phyloP scores from a whole-genome alignment of 2,329 filamentous ascomycete species.

The Penicillium paneum region DNA sequence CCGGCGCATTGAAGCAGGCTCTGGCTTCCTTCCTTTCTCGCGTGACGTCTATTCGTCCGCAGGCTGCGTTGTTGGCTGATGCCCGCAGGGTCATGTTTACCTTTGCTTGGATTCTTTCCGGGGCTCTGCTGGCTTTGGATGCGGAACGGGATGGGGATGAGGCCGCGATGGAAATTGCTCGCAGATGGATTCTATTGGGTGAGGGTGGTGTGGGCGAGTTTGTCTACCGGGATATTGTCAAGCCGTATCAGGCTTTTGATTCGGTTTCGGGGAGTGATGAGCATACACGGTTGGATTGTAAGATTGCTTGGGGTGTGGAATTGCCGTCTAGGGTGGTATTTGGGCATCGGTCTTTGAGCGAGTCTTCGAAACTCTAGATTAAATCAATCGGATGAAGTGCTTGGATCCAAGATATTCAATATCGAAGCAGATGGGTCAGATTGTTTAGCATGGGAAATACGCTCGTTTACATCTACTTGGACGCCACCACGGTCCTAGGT shows the following conservation, averaged over 20 bases:
- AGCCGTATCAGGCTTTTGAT: slow-evolving; percentile 4
- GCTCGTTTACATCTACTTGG: not conserved
- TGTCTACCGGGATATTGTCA: slow-evolving; percentile 24
- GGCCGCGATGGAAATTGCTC: slow-evolving; percentile 34
- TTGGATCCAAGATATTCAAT: not conserved
- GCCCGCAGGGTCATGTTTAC: slow-evolving; percentile 32
- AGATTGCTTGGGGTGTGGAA: slow-evolving; percentile 31
- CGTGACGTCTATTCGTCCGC: not conserved
- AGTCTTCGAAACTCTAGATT: not conserved
- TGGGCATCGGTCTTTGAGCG: not conserved
- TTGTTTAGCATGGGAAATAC: not conserved
- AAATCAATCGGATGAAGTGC: not conserved
- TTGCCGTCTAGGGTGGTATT: slow-evolving; percentile 12
- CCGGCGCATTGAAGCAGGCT: not conserved
- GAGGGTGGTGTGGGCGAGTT: slow-evolving; percentile 27
- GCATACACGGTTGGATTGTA: slow-evolving; percentile 29
- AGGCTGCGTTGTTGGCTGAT: slow-evolving; percentile 8
- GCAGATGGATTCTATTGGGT: slow-evolving; percentile 34
- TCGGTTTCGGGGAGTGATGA: slow-evolving; percentile 5
- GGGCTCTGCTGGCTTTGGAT: slow-evolving; percentile 39
- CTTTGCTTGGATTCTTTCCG: slow-evolving; percentile 37
- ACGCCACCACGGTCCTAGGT: no score
- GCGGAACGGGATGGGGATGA: slow-evolving; percentile 33
- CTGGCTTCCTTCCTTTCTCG: not conserved
- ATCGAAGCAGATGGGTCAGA: not conserved